phyloP scores from a whole-genome alignment of 2,329 filamentous ascomycete species.

The Juglanconis sp. region DNA sequence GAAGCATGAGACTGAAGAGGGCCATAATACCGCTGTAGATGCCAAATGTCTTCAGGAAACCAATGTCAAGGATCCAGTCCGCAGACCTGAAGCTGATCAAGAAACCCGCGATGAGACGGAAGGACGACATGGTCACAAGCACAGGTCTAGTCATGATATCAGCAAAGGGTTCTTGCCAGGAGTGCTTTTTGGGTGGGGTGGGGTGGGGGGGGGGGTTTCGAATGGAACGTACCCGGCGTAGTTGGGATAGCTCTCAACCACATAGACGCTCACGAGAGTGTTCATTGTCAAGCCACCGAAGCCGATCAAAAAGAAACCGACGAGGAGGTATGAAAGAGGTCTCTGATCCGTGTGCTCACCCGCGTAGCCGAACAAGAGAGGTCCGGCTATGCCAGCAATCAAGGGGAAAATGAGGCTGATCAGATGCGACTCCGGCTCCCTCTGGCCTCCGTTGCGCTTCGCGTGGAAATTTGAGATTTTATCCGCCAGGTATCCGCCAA shows the following conservation, averaged over 20 bases:
- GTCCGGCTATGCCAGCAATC: conserved; percentile 6
- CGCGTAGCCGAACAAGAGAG: conserved; percentile 16
- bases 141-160: conserved; percentile 19
- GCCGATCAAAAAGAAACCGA: conserved; percentile 13
- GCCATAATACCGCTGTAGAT: conserved; percentile 20
- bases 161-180: background rate
- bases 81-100: conserved; percentile 21
- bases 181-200: background rate
- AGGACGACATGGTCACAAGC: conserved; percentile 22
- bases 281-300: conserved; percentile 14
- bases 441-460: conserved; percentile 6
- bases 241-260: conserved; percentile 21
- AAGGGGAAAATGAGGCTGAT: conserved; percentile 16
- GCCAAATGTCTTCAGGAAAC: conserved; percentile 18
- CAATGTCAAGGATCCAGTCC: conserved; percentile 20
- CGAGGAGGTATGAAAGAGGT: conserved; percentile 7
- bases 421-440: conserved; percentile 18
- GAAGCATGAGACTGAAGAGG: conserved; percentile 18
- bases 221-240: conserved; percentile 19
- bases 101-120: conserved; percentile 24
- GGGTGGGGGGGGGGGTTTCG: too few relatives aligned
- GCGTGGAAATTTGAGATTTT: conserved; percentile 16
- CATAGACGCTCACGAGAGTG: conserved; percentile 16
- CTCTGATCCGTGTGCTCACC: conserved; percentile 10
- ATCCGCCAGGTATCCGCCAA: conserved; percentile 18